Evolutionary conservation across 441 rosid species (phyloP).

Genomic region (Biscutella laevigata): DNA sequence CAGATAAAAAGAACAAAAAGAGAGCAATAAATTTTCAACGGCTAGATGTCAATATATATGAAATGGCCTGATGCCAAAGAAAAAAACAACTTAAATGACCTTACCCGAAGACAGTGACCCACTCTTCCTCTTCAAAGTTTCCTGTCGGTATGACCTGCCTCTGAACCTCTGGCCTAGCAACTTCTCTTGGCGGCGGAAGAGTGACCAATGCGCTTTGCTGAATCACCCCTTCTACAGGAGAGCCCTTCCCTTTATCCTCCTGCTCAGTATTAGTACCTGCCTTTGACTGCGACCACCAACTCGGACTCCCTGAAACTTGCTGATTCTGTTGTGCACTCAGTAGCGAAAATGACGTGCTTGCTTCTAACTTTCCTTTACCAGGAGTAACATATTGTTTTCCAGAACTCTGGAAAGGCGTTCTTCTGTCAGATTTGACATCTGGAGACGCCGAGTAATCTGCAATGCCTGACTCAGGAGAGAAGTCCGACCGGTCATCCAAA

Average conservation of each 20-base stretch:
- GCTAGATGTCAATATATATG: no score
- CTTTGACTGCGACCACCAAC: constrained; percentile 76
- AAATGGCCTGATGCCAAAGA: no score
- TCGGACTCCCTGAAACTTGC: constrained; percentile 46
- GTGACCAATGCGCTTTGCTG: constrained; percentile 75
- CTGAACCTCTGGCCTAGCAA: constrained; percentile 87
- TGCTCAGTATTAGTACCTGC: constrained; percentile 40
- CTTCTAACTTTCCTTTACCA: constrained; percentile 43
- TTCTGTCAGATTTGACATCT: constrained; percentile 50
- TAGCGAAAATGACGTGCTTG: constrained; percentile 48
- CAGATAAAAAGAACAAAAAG: not conserved
- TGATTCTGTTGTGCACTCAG: constrained; percentile 52
- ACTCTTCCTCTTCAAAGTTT: constrained; percentile 78
- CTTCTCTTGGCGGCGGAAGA: constrained; percentile 86
- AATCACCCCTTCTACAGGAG: constrained; percentile 84
- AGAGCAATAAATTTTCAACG: not conserved
- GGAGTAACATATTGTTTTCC: constrained; percentile 51
- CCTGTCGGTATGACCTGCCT: constrained; percentile 57
- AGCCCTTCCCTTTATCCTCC: constrained; percentile 76
- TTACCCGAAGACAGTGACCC: constrained; percentile 98
- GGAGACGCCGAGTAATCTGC: constrained; percentile 67
- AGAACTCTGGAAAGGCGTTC: constrained; percentile 43
- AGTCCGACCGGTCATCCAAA: constrained; percentile 75
- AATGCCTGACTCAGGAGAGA: constrained; percentile 81
- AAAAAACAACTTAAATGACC: not conserved